Evolutionary conservation across 2,329 filamentous ascomycete species (phyloP), one percentile per base, ranked within the genome.

Genomic region (Tolypocladium cylindrosporum): DNA sequence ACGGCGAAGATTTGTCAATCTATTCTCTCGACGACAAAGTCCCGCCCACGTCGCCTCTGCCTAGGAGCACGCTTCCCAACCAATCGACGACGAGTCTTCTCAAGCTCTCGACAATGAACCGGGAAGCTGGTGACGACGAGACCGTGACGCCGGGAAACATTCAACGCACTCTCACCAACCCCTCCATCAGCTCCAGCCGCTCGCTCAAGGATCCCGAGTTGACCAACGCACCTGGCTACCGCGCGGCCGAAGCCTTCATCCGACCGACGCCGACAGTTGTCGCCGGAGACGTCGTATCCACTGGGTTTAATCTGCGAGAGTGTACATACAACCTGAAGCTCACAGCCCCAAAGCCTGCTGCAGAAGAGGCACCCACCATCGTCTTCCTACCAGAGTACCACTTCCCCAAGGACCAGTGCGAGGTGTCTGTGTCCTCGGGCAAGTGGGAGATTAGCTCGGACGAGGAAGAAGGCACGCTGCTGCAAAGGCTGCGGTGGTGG

Each of bases 1-100:
- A 99, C 64, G 94, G 94, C 53, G 94, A 99, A 72, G 94, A 99
- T 70, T 75, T 99, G 40, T 97, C 92, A 6, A 94, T 99, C 57
- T 88, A 86, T 69, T 97, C 91, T 0, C 65, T 84, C 6, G 92
- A 99, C 68, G 95, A 99, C 71, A 86, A 85, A 57, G 74, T 78
- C 19, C 69, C 87, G 43, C 79, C 82, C 2, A 67, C 77, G 43
- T 83, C 82, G 2, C 69, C 79, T 7, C 60, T 82, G 3, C 80
- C 80, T 1, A 77, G 68, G 59, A 74, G 66, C 4, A 67, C 74
- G 0, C 68, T 71, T 3, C 57, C 68, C 4, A 75, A 71, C 56
- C 76, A 73, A 53, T 82, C 82, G 1, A 77, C 78, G 0, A 69
- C 77, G 4, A 82, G 67, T 54, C 59, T 71, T 16, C 57, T 65